Evolutionary conservation across 805 yeast species (phyloP).

Genomic region (Monosporozyma aquatica): DNA sequence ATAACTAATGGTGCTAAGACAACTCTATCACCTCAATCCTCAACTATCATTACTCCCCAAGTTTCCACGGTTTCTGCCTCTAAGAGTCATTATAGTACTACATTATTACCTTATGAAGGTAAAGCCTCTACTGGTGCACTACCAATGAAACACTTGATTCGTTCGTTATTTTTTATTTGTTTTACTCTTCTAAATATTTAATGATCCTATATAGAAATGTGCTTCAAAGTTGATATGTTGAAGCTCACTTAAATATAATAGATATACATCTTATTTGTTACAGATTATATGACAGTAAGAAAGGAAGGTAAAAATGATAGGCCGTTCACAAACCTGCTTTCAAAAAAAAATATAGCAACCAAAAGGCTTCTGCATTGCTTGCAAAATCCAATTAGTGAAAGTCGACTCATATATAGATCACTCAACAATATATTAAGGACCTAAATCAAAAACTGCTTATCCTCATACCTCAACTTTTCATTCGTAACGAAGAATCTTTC

Average conservation of each 20-base stretch:
- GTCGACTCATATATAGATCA: too few relatives aligned
- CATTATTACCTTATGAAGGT: neutral
- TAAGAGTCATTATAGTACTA: neutral
- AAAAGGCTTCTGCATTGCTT: too few relatives aligned
- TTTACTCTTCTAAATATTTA: neutral
- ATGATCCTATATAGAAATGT: neutral
- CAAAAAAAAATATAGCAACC: too few relatives aligned
- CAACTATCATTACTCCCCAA: neutral
- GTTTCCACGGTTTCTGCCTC: neutral
- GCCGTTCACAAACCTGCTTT: too few relatives aligned
- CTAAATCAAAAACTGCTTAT: too few relatives aligned
- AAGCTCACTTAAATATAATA: neutral
- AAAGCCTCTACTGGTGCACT: neutral
- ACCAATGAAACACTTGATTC: neutral
- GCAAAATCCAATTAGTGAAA: too few relatives aligned
- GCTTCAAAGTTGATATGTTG: neutral
- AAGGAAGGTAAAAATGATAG: too few relatives aligned
- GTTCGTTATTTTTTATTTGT: neutral
- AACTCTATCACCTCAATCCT: neutral
- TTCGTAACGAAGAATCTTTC: too few relatives aligned
- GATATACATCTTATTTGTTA: neutral
- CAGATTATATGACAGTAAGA: too few relatives aligned
- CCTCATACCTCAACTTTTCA: too few relatives aligned
- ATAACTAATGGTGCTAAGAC: too few relatives aligned
- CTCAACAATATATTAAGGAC: too few relatives aligned